phyloP scores from a whole-genome alignment of 2,329 filamentous ascomycete species.

The Aspergillus uvarum region DNA sequence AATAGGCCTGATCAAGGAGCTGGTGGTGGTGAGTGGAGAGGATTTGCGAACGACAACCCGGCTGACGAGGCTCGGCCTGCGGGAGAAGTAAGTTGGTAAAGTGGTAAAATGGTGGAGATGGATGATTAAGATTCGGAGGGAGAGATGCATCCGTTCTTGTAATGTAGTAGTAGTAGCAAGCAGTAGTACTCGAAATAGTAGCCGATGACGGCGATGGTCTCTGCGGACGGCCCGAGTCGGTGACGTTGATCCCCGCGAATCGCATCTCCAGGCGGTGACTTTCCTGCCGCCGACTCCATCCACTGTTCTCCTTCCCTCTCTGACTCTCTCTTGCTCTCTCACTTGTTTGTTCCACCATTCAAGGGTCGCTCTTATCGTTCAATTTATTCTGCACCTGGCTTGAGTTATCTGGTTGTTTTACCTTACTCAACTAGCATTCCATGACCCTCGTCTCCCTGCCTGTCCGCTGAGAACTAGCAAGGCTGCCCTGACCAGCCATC shows the following conservation, averaged over 20 bases:
- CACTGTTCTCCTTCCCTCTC: neutral
- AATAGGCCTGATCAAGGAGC: neutral
- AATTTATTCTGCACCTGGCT: neutral
- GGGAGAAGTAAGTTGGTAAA: neutral
- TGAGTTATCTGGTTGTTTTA: neutral
- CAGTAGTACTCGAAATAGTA: too few species aligned
- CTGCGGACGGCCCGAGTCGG: conserved; percentile 1
- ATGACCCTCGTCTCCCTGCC: neutral
- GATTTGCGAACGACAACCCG: neutral
- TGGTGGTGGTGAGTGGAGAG: neutral
- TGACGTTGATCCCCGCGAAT: conserved; percentile 11
- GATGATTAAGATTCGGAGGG: too few species aligned
- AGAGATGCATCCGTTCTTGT: too few species aligned
- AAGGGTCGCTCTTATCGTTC: neutral
- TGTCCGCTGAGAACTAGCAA: conserved; percentile 10
- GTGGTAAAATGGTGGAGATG: too few species aligned
- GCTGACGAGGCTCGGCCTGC: neutral
- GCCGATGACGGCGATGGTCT: neutral
- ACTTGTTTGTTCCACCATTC: neutral
- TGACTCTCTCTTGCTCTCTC: neutral
- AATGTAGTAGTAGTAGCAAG: too few species aligned
- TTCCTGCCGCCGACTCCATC: neutral
- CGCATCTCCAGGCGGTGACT: neutral
- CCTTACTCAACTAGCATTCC: neutral
- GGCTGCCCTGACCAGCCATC: conserved; percentile 18